Percentiles rank a stretch among this genome's conserved stretches.
Conservation (phyloP, 192 early-diverging fungal genomes). For the Backusella australiensis region DNA sequence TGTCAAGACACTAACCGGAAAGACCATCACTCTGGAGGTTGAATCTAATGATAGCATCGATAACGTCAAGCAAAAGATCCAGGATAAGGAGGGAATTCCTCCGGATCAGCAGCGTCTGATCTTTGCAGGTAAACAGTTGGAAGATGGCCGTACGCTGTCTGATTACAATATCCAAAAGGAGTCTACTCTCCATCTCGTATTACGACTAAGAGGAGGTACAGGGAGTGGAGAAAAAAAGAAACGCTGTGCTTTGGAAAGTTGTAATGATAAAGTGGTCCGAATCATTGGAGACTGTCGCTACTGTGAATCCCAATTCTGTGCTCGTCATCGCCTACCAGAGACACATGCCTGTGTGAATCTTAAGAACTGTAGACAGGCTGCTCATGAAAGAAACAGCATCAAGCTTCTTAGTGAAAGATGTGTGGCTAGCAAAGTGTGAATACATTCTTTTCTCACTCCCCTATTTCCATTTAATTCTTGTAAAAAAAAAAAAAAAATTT, state of each 20-base stretch:
- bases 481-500: background rate
- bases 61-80: constrained; percentile 61
- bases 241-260: constrained; percentile 42
- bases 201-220: constrained; percentile 83
- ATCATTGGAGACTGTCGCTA: constrained; percentile 73
- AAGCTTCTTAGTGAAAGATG: constrained; percentile 68
- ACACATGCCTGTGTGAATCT: constrained; percentile 69
- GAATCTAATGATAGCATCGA: constrained; percentile 54
- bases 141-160: constrained; percentile 94
- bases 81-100: constrained; percentile 76
- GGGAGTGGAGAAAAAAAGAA: constrained; percentile 4
- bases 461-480: background rate
- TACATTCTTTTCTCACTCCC: background rate
- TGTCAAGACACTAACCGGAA: constrained; percentile 64
- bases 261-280: constrained; percentile 55
- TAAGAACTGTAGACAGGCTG: constrained; percentile 54
- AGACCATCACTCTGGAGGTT: constrained; percentile 64
- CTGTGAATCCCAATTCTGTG: constrained; percentile 59
- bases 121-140: constrained; percentile 99
- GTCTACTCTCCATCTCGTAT: constrained; percentile 94
- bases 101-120: constrained; percentile 99
- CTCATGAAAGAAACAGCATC: constrained; percentile 53
- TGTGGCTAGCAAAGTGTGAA: constrained; percentile 66
- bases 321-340: constrained; percentile 71
- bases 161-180: constrained; percentile 99